phyloP scores from a whole-genome alignment of 805 yeast species.

The Kurtzmaniella fragi region DNA sequence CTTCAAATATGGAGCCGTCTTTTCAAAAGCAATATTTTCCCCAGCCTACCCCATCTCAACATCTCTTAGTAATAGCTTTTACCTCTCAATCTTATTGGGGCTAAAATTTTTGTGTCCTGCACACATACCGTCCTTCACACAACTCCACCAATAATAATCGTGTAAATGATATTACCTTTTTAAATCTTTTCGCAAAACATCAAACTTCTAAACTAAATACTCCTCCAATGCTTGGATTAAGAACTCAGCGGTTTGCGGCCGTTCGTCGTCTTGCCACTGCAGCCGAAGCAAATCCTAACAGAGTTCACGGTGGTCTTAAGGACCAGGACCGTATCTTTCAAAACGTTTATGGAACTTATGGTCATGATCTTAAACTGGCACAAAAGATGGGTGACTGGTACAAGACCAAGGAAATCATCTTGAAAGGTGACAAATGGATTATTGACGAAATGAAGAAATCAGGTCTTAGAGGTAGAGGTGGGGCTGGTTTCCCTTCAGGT shows the following conservation, averaged over 20 bases:
- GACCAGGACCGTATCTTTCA: conserved; percentile 87
- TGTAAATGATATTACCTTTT: neutral
- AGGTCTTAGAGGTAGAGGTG: conserved; percentile 88
- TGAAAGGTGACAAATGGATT: conserved; percentile 86
- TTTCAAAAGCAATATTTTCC: too few relatives aligned
- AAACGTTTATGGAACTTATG: conserved; percentile 72
- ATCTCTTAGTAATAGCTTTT: neutral
- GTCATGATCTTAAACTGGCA: conserved; percentile 69
- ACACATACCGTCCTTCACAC: conserved; percentile 9
- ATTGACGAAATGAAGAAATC: conserved; percentile 81
- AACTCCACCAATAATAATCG: conserved; percentile 4
- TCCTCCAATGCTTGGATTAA: conserved; percentile 33
- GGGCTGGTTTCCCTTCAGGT: conserved; percentile 92
- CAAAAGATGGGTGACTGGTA: conserved; percentile 86
- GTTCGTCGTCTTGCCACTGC: conserved; percentile 39
- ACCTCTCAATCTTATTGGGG: conserved; percentile 11
- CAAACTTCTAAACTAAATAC: conserved; percentile 6
- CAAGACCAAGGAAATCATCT: conserved; percentile 79
- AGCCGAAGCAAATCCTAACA: conserved; percentile 45
- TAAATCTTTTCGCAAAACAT: conserved; percentile 1
- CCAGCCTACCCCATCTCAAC: too few relatives aligned
- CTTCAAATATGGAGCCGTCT: too few relatives aligned
- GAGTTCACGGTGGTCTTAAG: conserved; percentile 66
- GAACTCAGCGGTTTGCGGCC: conserved; percentile 17
- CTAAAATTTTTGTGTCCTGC: conserved; percentile 5